A percentile compares a stretch with the other conserved stretches of the same genome.
phyloP scores from a whole-genome alignment of 345 rosid genomes.

The Linum usitatissimum region DNA sequence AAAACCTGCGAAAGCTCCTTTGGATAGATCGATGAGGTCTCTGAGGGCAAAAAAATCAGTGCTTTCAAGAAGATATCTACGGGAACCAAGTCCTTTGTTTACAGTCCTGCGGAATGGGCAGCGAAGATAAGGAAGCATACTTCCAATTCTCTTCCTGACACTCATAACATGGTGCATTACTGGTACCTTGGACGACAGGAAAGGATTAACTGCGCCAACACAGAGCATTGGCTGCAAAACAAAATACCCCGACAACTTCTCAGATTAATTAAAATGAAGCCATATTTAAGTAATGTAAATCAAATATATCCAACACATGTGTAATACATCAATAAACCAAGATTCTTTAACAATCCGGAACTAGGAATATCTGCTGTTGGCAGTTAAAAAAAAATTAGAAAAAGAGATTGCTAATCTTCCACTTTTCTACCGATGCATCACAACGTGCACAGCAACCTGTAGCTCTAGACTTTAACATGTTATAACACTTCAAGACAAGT shows the following conservation, averaged over 20 bases:
- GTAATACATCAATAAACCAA: not conserved
- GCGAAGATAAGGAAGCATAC: conserved; percentile 73
- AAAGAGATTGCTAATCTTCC: not conserved
- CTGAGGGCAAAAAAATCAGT: conserved; percentile 79
- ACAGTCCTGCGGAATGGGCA: conserved; percentile 82
- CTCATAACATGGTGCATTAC: conserved; percentile 69
- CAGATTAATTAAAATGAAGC: not conserved
- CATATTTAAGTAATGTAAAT: not conserved
- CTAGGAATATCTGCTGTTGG: not conserved
- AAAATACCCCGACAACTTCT: not conserved
- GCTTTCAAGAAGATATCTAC: conserved; percentile 90
- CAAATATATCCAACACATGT: not conserved
- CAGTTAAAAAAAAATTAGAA: not conserved
- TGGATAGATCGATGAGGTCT: conserved; percentile 93
- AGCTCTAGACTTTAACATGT: too few species aligned
- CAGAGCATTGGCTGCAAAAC: conserved; percentile 85
- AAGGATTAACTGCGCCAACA: conserved; percentile 91
- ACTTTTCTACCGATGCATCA: not conserved
- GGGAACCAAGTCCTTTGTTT: conserved; percentile 69
- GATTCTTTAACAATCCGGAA: not conserved
- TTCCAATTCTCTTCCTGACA: conserved; percentile 59
- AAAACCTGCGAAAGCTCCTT: conserved; percentile 93
- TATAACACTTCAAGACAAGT: not conserved
- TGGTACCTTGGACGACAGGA: conserved; percentile 78
- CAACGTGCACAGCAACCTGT: not conserved